Base-by-base conservation (phyloP, 2,329 filamentous ascomycete genomes). In the Cladosporium cucumerinum region DNA sequence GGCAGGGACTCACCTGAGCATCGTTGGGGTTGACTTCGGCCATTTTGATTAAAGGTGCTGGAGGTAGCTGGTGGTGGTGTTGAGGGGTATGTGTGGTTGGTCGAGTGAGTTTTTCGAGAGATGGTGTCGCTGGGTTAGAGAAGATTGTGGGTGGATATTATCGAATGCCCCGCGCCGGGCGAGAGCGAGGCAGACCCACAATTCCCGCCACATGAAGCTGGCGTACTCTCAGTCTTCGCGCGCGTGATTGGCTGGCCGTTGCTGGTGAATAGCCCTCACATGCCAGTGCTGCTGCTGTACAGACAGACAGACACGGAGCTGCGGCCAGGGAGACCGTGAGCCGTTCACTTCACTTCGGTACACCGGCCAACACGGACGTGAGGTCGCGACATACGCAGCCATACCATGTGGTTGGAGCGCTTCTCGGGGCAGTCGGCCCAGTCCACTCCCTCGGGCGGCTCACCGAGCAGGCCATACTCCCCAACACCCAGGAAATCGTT, bases 371-470 rank as follows among this genome's bases (percentile, higher is more conserved):
- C 5, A 54, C 25, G 16, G 4, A 16, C 10, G 48, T 28, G 26
- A 43, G 12, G n/a, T 34, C 30, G 48, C 58, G 28, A 52, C 30
- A 52, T 34, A 51, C 59, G 10, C 21, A 18, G 28, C 52, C 32
- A 55, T 52, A 57, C 64, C 58, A 96, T 96, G 92, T 97, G 93
- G 93, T 87, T 96, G 75, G 93, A 97, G 81, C 89, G 93, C 76
- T 87, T 96, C 69, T 89, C 90, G 69, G 87, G 85, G 72, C 88
- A 90, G 77, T 89, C 90, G 69, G 87, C 85, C 72, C 88, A 90
- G 77, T 85, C 88, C 65, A 87, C 86, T 76, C 81, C 86, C 78
- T 82, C 86, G 64, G 82, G n/a, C 26, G 48, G 87, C 73, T 80
- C 87, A 66, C 83, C 84, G 66, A 87, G 85, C 75, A 87, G 92